Evolutionary conservation across 192 early-diverging fungal genomes (phyloP).

Genomic region (Linnemannia schmuckeri): DNA sequence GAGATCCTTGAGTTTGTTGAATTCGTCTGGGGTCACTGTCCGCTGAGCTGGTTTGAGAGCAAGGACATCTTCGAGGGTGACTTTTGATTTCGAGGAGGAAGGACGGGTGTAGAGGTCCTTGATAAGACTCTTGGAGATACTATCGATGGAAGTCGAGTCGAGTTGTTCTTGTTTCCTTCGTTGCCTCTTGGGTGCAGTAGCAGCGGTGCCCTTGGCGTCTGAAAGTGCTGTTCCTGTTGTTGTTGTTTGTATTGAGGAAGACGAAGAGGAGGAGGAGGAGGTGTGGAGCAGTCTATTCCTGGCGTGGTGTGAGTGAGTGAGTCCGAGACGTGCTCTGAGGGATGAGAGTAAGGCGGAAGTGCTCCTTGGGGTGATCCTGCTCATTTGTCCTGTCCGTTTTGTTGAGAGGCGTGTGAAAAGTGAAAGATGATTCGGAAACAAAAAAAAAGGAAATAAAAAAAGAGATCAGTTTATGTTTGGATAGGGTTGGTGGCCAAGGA

Average conservation of each 20-base stretch:
- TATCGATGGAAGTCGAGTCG: constrained; percentile 36
- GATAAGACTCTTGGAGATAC: constrained; percentile 31
- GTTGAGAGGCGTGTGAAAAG: background rate
- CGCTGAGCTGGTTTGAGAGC: constrained; percentile 27
- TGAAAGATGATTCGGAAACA: background rate
- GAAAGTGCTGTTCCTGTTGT: background rate
- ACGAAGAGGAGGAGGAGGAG: background rate
- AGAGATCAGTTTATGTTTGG: constrained; percentile 3
- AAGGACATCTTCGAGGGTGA: constrained; percentile 42
- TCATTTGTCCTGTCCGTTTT: constrained; percentile 13
- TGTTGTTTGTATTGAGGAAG: background rate
- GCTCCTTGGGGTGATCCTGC: constrained; percentile 37
- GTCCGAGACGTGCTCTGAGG: constrained; percentile 8
- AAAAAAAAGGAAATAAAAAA: background rate
- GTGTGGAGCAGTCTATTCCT: constrained; percentile 6
- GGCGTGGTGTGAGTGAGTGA: background rate
- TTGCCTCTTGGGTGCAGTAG: constrained; percentile 1
- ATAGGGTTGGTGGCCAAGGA: background rate
- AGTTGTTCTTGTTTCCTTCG: background rate
- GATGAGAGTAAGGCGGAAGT: constrained; percentile 13
- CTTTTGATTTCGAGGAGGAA: constrained; percentile 8
- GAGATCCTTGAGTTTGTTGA: constrained; percentile 37
- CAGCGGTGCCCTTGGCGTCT: background rate
- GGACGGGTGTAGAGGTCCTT: constrained; percentile 30
- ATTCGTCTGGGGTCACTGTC: constrained; percentile 29